Evolutionary conservation across 257 asterid species (phyloP).

Genomic region (Ilex asprella): DNA sequence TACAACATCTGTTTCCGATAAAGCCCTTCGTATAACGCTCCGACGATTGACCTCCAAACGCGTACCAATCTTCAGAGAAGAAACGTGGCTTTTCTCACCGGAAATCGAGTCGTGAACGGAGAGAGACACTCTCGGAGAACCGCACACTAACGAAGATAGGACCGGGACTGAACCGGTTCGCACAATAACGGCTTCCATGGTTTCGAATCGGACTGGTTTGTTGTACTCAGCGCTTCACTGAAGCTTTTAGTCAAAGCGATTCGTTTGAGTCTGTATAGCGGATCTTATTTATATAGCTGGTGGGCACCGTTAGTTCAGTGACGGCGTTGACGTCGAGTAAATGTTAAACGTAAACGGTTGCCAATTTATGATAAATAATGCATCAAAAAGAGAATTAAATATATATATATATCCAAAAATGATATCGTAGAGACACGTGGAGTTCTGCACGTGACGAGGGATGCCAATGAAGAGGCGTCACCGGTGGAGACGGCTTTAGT

Average conservation of each 20-base stretch:
- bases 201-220: background rate
- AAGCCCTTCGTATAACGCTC: constrained; percentile 26
- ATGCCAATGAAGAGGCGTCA: constrained; percentile 8
- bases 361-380: too few relatives aligned
- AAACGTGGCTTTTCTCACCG: constrained; percentile 10
- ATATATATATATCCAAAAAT: too few relatives aligned
- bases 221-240: constrained; percentile 1
- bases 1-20: constrained; percentile 33
- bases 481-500: constrained; percentile 19
- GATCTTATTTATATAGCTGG: background rate
- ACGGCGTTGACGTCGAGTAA: constrained; percentile 9
- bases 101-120: constrained; percentile 14
- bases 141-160: constrained; percentile 11
- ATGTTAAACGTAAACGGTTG: too few relatives aligned
- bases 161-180: constrained; percentile 36
- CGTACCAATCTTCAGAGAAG: constrained; percentile 23
- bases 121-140: constrained; percentile 16
- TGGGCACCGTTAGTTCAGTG: constrained; percentile 15
- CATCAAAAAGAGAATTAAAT: too few relatives aligned
- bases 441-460: constrained; percentile 32
- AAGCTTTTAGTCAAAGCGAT: too few relatives aligned
- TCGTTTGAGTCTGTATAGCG: too few relatives aligned
- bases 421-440: constrained; percentile 28
- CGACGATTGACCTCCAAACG: constrained; percentile 15
- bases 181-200: constrained; percentile 38